Evolutionary conservation across 1,284 basidiomycete species (phyloP).

Genomic region (Naganishia liquefaciens): DNA sequence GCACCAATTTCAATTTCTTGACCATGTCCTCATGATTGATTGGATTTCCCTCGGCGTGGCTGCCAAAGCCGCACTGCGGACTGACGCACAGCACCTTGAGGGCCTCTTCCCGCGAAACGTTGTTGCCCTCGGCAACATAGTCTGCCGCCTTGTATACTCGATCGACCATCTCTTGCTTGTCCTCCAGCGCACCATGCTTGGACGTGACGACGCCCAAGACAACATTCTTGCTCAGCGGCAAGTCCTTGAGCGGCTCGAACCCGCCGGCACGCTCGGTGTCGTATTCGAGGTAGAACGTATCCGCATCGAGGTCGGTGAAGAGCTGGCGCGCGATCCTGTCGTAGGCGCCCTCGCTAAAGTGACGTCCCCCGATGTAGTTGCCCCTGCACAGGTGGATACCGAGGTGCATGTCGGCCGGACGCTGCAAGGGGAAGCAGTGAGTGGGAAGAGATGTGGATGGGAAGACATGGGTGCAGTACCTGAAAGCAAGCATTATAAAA

Average conservation of each 20-base stretch:
- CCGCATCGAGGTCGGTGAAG: slow-evolving; percentile 72
- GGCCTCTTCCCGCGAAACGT: slow-evolving; percentile 35
- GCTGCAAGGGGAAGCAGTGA: slow-evolving; percentile 38
- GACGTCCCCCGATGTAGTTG: slow-evolving; percentile 69
- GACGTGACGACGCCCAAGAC: slow-evolving; percentile 74
- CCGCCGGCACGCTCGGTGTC: slow-evolving; percentile 69
- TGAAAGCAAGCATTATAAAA: slow-evolving; percentile 68
- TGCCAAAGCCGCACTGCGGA: slow-evolving; percentile 46
- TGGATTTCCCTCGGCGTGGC: slow-evolving; percentile 44
- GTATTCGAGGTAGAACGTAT: slow-evolving; percentile 73
- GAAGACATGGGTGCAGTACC: slow-evolving; percentile 31
- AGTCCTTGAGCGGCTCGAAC: slow-evolving; percentile 66
- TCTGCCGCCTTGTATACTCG: slow-evolving; percentile 68
- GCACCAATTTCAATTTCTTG: slow-evolving; percentile 43
- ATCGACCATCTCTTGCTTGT: slow-evolving; percentile 61
- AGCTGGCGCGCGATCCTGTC: slow-evolving; percentile 68
- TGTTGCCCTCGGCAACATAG: slow-evolving; percentile 45
- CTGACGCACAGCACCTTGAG: slow-evolving; percentile 42
- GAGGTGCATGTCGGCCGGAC: slow-evolving; percentile 66
- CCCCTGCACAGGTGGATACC: slow-evolving; percentile 77
- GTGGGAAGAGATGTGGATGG: not conserved
- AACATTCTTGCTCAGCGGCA: slow-evolving; percentile 65
- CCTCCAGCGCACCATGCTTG: slow-evolving; percentile 69
- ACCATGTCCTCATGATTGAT: slow-evolving; percentile 45
- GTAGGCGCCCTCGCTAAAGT: slow-evolving; percentile 74